Evolutionary conservation across 192 early-diverging fungal genomes (phyloP).

Genomic region (Pilobolus umbonatus): DNA sequence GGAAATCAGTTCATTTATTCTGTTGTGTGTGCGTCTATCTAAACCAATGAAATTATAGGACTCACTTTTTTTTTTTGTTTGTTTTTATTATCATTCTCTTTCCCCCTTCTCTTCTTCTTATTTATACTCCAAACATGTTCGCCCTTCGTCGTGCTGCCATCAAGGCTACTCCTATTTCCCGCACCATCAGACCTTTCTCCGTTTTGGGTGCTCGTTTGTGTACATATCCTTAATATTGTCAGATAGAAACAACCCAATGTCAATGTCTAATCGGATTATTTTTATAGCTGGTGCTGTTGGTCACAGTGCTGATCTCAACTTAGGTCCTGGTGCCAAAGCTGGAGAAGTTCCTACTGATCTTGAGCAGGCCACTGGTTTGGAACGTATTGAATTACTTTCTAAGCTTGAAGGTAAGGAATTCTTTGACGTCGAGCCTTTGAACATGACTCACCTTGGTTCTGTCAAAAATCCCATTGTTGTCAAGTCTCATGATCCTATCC

Average conservation of each 20-base stretch:
- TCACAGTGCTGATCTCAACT: slow-evolving; percentile 9
- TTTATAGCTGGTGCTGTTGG: slow-evolving; percentile 21
- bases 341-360: slow-evolving; percentile 78
- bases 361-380: slow-evolving; percentile 86
- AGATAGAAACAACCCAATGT: too few species aligned
- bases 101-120: not conserved
- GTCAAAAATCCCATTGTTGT: slow-evolving; percentile 83
- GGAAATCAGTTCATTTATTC: not conserved
- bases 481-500: slow-evolving; percentile 69
- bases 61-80: not conserved
- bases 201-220: slow-evolving; percentile 46
- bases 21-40: not conserved
- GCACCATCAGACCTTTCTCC: slow-evolving; percentile 44
- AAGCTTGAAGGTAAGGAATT: slow-evolving; percentile 83
- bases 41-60: too few species aligned
- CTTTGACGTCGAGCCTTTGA: slow-evolving; percentile 82
- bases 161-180: slow-evolving; percentile 36
- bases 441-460: slow-evolving; percentile 71
- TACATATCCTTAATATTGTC: slow-evolving; percentile 25
- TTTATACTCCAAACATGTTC: slow-evolving; percentile 28
- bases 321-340: slow-evolving; percentile 62
- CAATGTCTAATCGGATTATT: too few species aligned
- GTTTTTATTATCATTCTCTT: not conserved
- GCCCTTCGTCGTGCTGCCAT: slow-evolving; percentile 46
- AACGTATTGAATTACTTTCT: slow-evolving; percentile 85